Evolutionary conservation across 2,329 filamentous ascomycete species (phyloP), one percentile per base, ranked within the genome.

Genomic region (Fusarium poae): DNA sequence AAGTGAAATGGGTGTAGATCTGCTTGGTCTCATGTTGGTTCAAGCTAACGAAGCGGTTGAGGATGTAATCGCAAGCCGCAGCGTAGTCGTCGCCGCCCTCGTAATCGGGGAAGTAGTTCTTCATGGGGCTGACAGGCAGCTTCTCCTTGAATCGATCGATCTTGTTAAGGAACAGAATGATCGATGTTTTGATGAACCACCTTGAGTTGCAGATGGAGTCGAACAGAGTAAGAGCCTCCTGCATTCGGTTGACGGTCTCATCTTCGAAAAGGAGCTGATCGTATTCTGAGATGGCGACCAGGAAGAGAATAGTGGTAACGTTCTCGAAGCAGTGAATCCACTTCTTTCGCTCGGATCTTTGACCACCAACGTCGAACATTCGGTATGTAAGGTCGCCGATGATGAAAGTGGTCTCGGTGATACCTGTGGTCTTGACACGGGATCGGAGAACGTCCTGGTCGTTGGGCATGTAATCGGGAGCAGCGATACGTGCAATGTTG

Each of bases 1-100:
- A 98, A 51, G 96, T 99, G 83, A 99, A 99, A 82, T 98, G 96
- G 62, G 96, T 99, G 86, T 99, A 99, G 80, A 99, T 98, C 82
- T 99, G 96, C 87, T 99, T 99, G 57, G 94, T 97, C 85, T 98
- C 96, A 80, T 97, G 95, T 83, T 98, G 96, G 85, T 99, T 99
- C 79, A 99, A 85, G 79, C 92, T 96, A 76, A 98, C 96, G 82
- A 99, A 99, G 79, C 96, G 90, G 87, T 98, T 98, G 67, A 99
- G 88, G 77, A 99, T 98, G 84, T 99, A 99, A 81, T 99, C 95
- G 84, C 96, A 99, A 37, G 96, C 96, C 52, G 93, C 92, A 40
- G 92, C 91, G 78, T 99, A 99, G 82, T 99, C 95, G 74, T 97
- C 92, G 74, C 96, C 96, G 72, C 95, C 93, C 84, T 98, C 95